phyloP scores from a whole-genome alignment of 2,329 filamentous ascomycete genomes.

The Paecilomyces dactylethromorphus region DNA sequence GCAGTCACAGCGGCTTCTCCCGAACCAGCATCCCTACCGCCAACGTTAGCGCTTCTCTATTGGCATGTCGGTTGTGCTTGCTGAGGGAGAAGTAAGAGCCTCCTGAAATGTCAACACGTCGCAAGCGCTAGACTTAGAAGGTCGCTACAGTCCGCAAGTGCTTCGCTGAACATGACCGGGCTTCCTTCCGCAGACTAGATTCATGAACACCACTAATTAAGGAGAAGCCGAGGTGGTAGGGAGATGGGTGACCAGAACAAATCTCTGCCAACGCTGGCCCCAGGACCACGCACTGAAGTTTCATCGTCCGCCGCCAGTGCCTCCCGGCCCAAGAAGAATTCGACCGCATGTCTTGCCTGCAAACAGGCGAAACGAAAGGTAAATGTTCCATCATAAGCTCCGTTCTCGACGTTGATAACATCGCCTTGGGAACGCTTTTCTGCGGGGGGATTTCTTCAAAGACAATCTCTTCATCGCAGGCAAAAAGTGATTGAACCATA shows the following conservation, averaged over 20 bases:
- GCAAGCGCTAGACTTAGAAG: background rate
- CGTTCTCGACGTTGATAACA: background rate
- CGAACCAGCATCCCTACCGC: background rate
- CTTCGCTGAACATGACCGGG: background rate
- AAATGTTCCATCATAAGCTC: conserved; percentile 1
- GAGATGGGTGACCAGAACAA: conserved; percentile 12
- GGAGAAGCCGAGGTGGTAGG: background rate
- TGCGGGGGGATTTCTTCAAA: background rate
- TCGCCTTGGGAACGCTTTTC: background rate
- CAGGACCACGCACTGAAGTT: conserved; percentile 14
- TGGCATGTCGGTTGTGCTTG: background rate
- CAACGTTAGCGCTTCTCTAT: background rate
- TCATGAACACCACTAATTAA: background rate
- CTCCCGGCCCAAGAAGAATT: conserved; percentile 27
- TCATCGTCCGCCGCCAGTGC: conserved; percentile 13
- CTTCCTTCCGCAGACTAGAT: background rate
- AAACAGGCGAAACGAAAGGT: conserved; percentile 33
- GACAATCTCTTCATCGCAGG: background rate
- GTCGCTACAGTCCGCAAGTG: background rate
- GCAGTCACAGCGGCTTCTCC: background rate
- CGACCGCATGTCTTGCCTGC: conserved; percentile 28
- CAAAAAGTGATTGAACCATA: background rate
- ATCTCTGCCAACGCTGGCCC: conserved; percentile 21
- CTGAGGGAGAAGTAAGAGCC: background rate
- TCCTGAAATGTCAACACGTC: background rate